Percentiles rank a stretch among this genome's conserved stretches.
Evolutionary conservation across 768 basidiomycete genomes (phyloP).

Genomic region (Boletus huronensis): DNA sequence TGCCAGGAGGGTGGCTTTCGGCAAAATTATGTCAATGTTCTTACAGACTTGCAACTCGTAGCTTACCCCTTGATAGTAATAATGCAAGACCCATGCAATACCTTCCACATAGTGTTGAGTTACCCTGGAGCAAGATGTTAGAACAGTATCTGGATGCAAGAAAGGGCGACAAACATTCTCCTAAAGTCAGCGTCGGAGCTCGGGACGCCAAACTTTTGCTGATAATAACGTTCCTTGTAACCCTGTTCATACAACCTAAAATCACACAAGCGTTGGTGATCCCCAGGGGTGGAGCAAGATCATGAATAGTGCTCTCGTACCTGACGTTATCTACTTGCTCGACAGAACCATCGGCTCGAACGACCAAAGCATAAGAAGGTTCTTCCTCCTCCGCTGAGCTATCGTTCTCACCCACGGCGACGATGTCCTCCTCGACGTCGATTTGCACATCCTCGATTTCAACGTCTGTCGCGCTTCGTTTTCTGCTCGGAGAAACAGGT

Average conservation of each 20-base stretch:
- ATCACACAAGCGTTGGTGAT: conserved; percentile 1
- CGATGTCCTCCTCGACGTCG: conserved; percentile 24
- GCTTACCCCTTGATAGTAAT: conserved; percentile 97
- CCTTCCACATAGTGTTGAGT: conserved; percentile 89
- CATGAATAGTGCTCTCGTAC: conserved; percentile 44
- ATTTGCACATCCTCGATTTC: conserved; percentile 40
- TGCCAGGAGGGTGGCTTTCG: conserved; percentile 88
- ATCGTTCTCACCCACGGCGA: conserved; percentile 35
- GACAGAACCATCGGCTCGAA: conserved; percentile 89
- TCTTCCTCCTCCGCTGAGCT: conserved; percentile 48
- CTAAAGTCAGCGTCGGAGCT: conserved; percentile 67
- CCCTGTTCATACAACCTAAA: conserved; percentile 92
- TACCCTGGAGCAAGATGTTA: conserved; percentile 45
- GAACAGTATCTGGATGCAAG: neutral
- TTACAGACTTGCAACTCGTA: neutral
- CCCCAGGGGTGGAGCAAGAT: neutral
- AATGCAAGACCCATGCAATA: conserved; percentile 91
- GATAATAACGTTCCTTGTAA: conserved; percentile 93
- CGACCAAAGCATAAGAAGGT: conserved; percentile 58
- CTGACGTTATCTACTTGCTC: conserved; percentile 92
- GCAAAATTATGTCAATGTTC: conserved; percentile 19
- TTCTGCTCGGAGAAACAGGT: conserved; percentile 30
- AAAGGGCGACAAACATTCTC: conserved; percentile 53
- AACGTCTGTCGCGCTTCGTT: conserved; percentile 45
- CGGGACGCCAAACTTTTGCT: conserved; percentile 84